Evolutionary conservation across 306 rosid genomes (phyloP), one percentile per base, ranked within the genome.

Genomic region (Quillaja saponaria): DNA sequence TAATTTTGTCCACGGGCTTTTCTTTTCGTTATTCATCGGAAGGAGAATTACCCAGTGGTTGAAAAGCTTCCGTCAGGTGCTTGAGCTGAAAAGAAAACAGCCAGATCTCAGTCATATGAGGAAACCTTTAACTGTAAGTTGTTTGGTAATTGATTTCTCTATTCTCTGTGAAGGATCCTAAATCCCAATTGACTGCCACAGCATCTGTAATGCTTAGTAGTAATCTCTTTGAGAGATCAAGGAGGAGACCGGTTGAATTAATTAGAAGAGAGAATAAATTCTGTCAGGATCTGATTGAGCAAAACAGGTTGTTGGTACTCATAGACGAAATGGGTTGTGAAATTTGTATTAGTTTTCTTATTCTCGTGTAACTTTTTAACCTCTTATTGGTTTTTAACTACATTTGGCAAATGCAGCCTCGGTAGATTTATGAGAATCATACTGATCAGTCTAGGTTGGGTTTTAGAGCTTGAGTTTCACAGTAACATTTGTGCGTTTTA

Each of bases 101-200:
- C 13, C 50, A 79, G 85, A 86, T 86, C 89, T 76, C 80, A 78
- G 6, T 82, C 87, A 54, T 76, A 83, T 86, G 89, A 86, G 49
- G 83, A 83, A 48, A 69, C 69, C 71, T 71, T 83, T 80, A 49
- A 66, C 49, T 28, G 94, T 86, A 72, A 86, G 89, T 76, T 46
- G 3, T 48, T 60, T 66, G 19, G 10, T 71, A 42, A 31, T 73
- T 69, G 6, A 50, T 46, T 40, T 15, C 55, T 52, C 45, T 41
- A 7, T 67, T 34, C 37, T 17, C 6, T 45, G 28, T 38, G 6
- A 50, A 8, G 20, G 45, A 8, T 55, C 46, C 68, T 49, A 13
- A 0, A 51, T 34, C 44, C 44, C 12, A 8, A 39, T 39, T 39
- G 44, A 39, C 7, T 39, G 10, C 12, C 10, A 39, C 10, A 2